Percentiles rank a stretch among this genome's conserved stretches.
These are phyloP conservation scores for Jatropha curcas DNA, from an alignment of 345 rosid genomes.

Conservation along the genomic window DNA sequence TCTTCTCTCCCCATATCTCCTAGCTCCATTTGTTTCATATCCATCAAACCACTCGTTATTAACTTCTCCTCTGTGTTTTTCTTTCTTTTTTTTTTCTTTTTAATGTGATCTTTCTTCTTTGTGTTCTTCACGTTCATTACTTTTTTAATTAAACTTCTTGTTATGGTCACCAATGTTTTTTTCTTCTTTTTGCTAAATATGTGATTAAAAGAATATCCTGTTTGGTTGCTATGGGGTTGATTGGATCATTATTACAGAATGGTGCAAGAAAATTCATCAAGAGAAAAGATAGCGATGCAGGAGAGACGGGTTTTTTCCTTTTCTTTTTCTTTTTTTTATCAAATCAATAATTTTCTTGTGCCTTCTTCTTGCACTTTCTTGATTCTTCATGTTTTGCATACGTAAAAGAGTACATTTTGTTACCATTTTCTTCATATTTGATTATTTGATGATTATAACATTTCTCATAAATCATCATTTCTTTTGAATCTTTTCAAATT, in stretches of 20 bases:
- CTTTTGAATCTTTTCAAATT: no score
- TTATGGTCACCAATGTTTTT: background rate
- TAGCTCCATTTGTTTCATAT: background rate
- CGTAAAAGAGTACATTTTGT: background rate
- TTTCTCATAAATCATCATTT: background rate
- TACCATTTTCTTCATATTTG: background rate
- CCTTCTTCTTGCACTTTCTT: background rate
- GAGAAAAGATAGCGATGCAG: conserved; percentile 95
- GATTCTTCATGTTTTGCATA: background rate
- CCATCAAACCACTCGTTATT: background rate
- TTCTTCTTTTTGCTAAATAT: background rate
- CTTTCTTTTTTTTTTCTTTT: no score
- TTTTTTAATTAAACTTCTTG: background rate
- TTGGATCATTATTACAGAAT: conserved; percentile 46
- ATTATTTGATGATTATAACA: background rate
- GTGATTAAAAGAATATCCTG: background rate
- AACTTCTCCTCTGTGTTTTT: background rate
- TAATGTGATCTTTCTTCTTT: no score
- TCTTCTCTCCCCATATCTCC: background rate
- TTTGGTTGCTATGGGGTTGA: conserved; percentile 24
- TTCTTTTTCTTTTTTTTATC: background rate
- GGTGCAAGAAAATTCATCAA: conserved; percentile 61
- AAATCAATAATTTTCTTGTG: background rate
- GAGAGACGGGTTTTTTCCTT: conserved; percentile 84
- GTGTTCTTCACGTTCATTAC: background rate